Evolutionary conservation across 176 grass and related monocot genomes (phyloP).

Genomic region (Tillandsia fasciculata): DNA sequence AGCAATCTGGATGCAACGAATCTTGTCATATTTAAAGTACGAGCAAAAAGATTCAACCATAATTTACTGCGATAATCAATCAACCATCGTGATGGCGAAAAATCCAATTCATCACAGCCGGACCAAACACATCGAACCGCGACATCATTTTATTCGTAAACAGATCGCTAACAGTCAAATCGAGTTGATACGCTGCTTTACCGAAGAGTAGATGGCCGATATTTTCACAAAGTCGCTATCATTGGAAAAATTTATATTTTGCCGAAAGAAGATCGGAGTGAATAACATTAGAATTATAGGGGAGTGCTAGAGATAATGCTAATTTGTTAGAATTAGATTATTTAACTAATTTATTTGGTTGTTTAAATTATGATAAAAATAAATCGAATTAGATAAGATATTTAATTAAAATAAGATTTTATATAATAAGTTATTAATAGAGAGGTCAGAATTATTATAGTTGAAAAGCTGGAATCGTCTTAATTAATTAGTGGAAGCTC

Average conservation of each 20-base stretch:
- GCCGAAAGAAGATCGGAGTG: background rate
- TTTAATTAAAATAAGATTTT: too few species aligned
- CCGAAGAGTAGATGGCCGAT: background rate
- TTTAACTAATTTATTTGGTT: too few species aligned
- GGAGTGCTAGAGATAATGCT: too few species aligned
- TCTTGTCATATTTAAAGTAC: background rate
- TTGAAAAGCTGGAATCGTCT: too few species aligned
- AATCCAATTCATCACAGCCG: background rate
- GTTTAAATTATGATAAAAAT: too few species aligned
- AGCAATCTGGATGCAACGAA: background rate
- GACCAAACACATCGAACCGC: background rate
- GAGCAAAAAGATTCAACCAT: background rate
- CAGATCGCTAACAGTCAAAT: background rate
- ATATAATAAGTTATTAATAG: too few species aligned
- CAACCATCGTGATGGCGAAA: background rate
- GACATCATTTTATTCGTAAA: background rate
- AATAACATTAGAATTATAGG: too few species aligned
- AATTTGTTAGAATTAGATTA: too few species aligned
- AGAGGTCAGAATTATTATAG: too few species aligned
- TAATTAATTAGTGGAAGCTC: too few species aligned
- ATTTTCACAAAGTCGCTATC: background rate
- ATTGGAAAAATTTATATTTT: background rate
- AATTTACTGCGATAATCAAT: background rate
- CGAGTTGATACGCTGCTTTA: background rate
- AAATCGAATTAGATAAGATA: too few species aligned